A percentile compares a stretch with the other conserved stretches of the same genome.
These are phyloP conservation scores for Cercospora sojina DNA, from an alignment of 2,329 filamentous ascomycete species.

Conservation along the genomic window DNA sequence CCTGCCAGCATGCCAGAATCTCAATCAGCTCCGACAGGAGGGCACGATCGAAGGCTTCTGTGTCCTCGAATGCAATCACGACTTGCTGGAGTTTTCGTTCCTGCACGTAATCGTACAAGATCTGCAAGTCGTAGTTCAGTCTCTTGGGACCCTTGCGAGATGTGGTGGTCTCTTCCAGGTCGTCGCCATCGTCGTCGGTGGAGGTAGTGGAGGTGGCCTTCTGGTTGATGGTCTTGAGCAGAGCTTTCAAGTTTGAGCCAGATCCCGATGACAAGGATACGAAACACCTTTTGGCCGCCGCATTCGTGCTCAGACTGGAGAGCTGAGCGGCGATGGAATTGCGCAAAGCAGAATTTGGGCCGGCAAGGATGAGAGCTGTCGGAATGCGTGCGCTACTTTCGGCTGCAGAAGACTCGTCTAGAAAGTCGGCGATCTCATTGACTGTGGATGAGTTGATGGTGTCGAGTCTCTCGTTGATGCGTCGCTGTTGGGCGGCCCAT, in stretches of 20 bases:
- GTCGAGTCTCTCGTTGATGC: constrained; percentile 56
- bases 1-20: constrained; percentile 68
- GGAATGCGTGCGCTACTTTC: constrained; percentile 18
- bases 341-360: constrained; percentile 75
- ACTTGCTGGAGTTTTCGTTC: constrained; percentile 58
- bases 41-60: constrained; percentile 73
- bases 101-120: constrained; percentile 61
- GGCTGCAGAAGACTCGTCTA: constrained; percentile 34
- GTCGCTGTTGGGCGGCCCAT: constrained; percentile 64
- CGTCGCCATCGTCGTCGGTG: constrained; percentile 50
- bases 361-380: constrained; percentile 63
- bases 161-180: constrained; percentile 45
- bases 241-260: constrained; percentile 69
- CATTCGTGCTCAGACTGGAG: constrained; percentile 41
- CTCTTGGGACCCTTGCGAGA: constrained; percentile 48
- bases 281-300: constrained; percentile 54
- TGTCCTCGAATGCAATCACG: constrained; percentile 74
- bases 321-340: constrained; percentile 71
- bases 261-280: constrained; percentile 69
- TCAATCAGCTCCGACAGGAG: constrained; percentile 70
- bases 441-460: constrained; percentile 44
- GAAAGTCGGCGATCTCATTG: constrained; percentile 41
- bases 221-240: constrained; percentile 70
- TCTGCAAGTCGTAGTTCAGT: constrained; percentile 76
- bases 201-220: constrained; percentile 56